A percentile compares a stretch with the other conserved stretches of the same genome.
phyloP scores from a whole-genome alignment of 805 yeast genomes.

The Pichia nakasei region DNA sequence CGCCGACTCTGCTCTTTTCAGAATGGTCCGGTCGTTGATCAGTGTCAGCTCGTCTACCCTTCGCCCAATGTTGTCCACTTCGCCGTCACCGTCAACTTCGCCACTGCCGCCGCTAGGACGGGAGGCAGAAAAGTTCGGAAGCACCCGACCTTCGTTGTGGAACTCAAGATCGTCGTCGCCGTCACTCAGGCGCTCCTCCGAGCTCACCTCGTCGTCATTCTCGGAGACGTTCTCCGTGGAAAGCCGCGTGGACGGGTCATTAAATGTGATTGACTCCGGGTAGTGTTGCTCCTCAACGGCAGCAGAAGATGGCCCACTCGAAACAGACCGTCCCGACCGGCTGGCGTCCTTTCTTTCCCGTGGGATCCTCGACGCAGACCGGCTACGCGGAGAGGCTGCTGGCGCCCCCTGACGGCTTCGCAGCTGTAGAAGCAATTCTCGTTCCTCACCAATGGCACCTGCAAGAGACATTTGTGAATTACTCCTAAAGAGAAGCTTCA shows the following conservation, averaged over 20 bases:
- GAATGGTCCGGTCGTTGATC: slow-evolving; percentile 20
- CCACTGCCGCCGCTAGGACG: too few relatives aligned
- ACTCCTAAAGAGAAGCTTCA: too few relatives aligned
- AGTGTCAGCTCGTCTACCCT: slow-evolving; percentile 19
- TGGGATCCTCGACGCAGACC: slow-evolving; percentile 11
- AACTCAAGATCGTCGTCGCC: slow-evolving; percentile 53
- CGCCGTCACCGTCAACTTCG: slow-evolving; percentile 1
- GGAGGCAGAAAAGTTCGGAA: slow-evolving; percentile 45
- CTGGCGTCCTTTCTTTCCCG: slow-evolving; percentile 7
- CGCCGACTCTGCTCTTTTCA: slow-evolving; percentile 40
- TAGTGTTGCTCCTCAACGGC: slow-evolving; percentile 6
- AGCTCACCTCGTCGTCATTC: slow-evolving; percentile 27
- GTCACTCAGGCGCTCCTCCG: slow-evolving; percentile 54
- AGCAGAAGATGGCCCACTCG: slow-evolving; percentile 4
- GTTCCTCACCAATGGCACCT: slow-evolving; percentile 28
- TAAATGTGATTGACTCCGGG: slow-evolving; percentile 52
- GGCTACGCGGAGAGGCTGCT: slow-evolving; percentile 12
- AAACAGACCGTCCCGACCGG: slow-evolving; percentile 7
- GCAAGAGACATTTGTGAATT: slow-evolving; percentile 23
- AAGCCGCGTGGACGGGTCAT: slow-evolving; percentile 66
- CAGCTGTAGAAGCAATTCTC: slow-evolving; percentile 23
- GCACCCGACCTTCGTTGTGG: slow-evolving; percentile 49
- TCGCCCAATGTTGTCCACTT: not conserved
- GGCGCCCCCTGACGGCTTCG: slow-evolving; percentile 20
- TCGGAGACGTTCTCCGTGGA: slow-evolving; percentile 2